Evolutionary conservation across 2,329 filamentous ascomycete species (phyloP), one percentile per base, ranked within the genome.

Genomic region (Alternaria angustiovoidea): DNA sequence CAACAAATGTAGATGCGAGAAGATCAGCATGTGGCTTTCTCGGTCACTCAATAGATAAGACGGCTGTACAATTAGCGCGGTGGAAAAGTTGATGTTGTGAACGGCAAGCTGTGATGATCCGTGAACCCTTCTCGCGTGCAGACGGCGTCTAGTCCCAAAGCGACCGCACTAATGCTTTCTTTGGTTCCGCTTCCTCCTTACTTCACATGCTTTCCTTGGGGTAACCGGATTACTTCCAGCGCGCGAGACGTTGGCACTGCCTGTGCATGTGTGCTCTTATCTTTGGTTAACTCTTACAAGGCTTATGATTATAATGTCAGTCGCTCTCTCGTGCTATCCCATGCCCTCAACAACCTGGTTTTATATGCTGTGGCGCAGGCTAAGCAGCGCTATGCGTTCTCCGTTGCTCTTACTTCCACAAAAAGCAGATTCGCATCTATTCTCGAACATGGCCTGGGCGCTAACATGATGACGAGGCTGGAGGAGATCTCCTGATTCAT

Each of bases 71-170:
- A n/a, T 49, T 24, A 7, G 32, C 38, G 18, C 55, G 30, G 32
- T 44, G 24, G 32, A 8, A n/a, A 18, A 36, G 46, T 20, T 38
- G 30, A 32, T 59, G 44, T 59, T 14, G 52, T 59, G 52, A 43
- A 20, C 5, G 42, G 52, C 30, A 38, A 51, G 51, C 30, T 44
- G 26, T 28, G 44, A 55, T 28, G 39, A 39, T 34, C 30, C 30
- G 36, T 59, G 22, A 22, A 43, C 44, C 38, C 24, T 49, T 44
- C 28, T 20, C 24, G 18, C 44, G 20, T 38, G 44, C 39, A 32
- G 38, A 9, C 5, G 14, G n/a, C 32, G 26, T 26, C 38, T 51
- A 59, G 28, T 24, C 57, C 44, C 4, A 41, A 41, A 56, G 7
- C 38, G 38, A 34, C 11, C 18, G 14, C 39, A 30, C 52, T 34